A percentile compares a stretch with the other conserved stretches of the same genome.
These are phyloP conservation scores for Lentinula sp. DNA, from an alignment of 768 basidiomycete genomes.

Conservation along the genomic window DNA sequence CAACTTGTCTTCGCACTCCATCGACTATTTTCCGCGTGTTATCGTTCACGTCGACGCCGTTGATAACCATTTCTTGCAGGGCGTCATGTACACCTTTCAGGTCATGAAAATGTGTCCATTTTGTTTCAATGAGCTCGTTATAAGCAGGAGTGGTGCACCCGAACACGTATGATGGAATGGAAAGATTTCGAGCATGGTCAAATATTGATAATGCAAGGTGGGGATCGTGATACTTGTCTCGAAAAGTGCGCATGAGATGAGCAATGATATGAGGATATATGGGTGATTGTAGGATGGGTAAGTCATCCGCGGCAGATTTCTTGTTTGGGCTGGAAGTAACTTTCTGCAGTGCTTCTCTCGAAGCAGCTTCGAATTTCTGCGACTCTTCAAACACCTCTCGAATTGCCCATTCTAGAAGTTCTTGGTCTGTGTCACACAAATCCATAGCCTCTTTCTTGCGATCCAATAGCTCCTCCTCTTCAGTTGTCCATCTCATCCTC, in stretches of 20 bases:
- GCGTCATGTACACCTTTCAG: conserved; percentile 66
- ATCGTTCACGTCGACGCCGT: conserved; percentile 63
- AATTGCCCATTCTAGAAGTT: conserved; percentile 71
- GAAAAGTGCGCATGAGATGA: conserved; percentile 70
- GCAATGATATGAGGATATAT: conserved; percentile 75
- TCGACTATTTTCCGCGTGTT: conserved; percentile 60
- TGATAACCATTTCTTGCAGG: conserved; percentile 76
- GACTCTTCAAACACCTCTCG: conserved; percentile 64
- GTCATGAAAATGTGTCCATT: conserved; percentile 82
- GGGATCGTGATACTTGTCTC: conserved; percentile 74
- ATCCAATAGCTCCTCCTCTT: conserved; percentile 53
- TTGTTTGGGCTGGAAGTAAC: conserved; percentile 18
- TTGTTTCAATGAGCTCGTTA: conserved; percentile 83
- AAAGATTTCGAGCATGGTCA: conserved; percentile 67
- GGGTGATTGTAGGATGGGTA: conserved; percentile 47
- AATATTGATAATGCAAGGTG: conserved; percentile 81
- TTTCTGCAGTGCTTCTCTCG: conserved; percentile 28
- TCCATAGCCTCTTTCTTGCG: conserved; percentile 71
- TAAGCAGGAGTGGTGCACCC: conserved; percentile 87
- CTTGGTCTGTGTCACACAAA: conserved; percentile 57
- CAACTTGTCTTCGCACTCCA: conserved; percentile 56
- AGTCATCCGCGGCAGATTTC: conserved; percentile 4
- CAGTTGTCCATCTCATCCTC: conserved; percentile 43
- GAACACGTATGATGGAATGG: conserved; percentile 77
- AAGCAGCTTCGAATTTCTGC: conserved; percentile 40